Evolutionary conservation across 768 basidiomycete species (phyloP), one percentile per base, ranked within the genome.

Genomic region (Kwoniella botswanensis): DNA sequence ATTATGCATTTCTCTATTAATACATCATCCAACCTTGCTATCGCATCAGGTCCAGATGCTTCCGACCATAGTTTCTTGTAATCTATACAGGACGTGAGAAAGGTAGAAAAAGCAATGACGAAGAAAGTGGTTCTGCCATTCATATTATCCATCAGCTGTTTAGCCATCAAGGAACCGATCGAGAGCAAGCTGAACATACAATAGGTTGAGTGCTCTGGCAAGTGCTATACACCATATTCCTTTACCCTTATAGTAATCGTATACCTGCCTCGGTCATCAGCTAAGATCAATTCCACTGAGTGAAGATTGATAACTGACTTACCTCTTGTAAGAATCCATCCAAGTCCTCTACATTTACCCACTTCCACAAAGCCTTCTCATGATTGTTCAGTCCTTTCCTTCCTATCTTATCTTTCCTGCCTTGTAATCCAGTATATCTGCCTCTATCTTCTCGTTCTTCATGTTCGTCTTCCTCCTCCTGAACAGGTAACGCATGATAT

Each of bases 301-400:
- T 4, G 18, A 52, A 65, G 12, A 41, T 22, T 35, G 3, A 52
- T 12, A 12, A 17, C 63, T 41, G 63, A 71, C 82, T 67, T 50
- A 93, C 93, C 73, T 98, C 94, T 84, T 96, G 93, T 35, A 99
- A 85, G 83, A 95, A 99, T 9, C 90, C 90, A 79, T 99, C 97
- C 50, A 99, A 87, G 81, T 99, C 98, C 81, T 94, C 93, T 13
- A 98, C 94, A 81, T 99, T 99, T 70, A 98, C 94, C 97, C 97
- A 99, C 68, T 92, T 92, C 97, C 97, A 99, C 59, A 98, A 84
- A 0, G 97, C 97, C 69, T 90, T 90, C 83, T 99, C 94, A 66
- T 82, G 78, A 18, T 81, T 82, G 26, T 78, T 78, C 71, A 85
- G 68, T 6, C 79, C 77, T 4, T 46, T 61, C 50, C 71, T 79